Percentiles rank a stretch among this genome's conserved stretches.
Conservation (phyloP, 345 rosid genomes). For the Heritiera littoralis region DNA sequence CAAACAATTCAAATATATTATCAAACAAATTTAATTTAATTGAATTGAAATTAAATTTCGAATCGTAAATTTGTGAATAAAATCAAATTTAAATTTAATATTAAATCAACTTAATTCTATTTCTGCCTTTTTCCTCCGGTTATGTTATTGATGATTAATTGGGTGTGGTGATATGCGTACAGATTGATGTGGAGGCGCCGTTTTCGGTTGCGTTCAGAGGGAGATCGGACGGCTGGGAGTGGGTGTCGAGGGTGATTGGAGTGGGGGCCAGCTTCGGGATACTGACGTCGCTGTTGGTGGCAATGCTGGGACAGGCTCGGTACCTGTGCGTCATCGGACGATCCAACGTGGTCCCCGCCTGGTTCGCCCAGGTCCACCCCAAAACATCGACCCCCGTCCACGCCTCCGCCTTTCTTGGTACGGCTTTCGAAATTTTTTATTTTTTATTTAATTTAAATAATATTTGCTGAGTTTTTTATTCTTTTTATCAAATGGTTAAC, state of each 20-base stretch:
- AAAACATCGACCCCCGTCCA: slow-evolving; percentile 86
- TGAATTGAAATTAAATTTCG: too few relatives aligned
- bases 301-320: slow-evolving; percentile 96
- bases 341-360: slow-evolving; percentile 76
- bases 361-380: slow-evolving; percentile 87
- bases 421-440: slow-evolving; percentile 6
- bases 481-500: too few relatives aligned
- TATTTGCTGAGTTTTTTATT: too few relatives aligned
- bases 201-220: slow-evolving; percentile 69
- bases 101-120: too few relatives aligned
- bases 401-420: slow-evolving; percentile 95
- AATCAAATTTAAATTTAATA: too few relatives aligned
- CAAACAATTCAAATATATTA: too few relatives aligned
- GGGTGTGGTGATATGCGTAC: slow-evolving; percentile 30
- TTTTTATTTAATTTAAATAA: too few relatives aligned
- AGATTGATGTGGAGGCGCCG: slow-evolving; percentile 87
- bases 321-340: slow-evolving; percentile 99
- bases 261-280: slow-evolving; percentile 96
- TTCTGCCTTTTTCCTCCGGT: neutral
- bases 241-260: slow-evolving; percentile 88
- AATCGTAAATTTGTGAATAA: too few relatives aligned
- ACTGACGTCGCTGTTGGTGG: slow-evolving; percentile 84
- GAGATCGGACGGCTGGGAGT: slow-evolving; percentile 61
- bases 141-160: neutral
- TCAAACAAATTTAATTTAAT: too few relatives aligned